These are phyloP conservation scores for Ustilaginoidea virens DNA, from an alignment of 2,329 filamentous ascomycete species.

Conservation along the genomic window DNA sequence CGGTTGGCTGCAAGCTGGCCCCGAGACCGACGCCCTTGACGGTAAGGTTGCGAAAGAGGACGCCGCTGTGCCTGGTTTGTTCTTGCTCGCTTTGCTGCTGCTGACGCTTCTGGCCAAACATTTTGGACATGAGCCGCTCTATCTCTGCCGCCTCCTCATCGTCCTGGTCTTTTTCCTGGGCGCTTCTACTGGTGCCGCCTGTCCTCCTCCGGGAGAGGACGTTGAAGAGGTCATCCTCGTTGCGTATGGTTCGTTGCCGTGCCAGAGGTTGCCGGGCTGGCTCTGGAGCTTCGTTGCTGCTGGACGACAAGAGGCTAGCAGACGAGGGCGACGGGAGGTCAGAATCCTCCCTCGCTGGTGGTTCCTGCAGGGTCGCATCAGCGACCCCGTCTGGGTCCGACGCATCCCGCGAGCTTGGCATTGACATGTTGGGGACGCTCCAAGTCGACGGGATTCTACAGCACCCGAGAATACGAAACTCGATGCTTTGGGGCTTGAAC, in stretches of 20 bases:
- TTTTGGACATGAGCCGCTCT: conserved; percentile 48
- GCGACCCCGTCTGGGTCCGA: too few species aligned
- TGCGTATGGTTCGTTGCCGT: conserved; percentile 14
- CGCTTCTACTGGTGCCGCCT: conserved; percentile 11
- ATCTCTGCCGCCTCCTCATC: conserved; percentile 34
- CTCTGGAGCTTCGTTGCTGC: neutral
- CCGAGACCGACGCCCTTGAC: conserved; percentile 56
- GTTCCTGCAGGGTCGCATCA: too few species aligned
- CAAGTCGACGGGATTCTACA: too few species aligned
- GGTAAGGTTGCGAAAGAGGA: conserved; percentile 54
- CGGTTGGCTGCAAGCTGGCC: conserved; percentile 33
- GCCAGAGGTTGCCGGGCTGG: conserved; percentile 6
- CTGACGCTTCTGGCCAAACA: conserved; percentile 52
- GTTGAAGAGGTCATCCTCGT: conserved; percentile 36
- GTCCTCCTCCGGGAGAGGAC: conserved; percentile 33
- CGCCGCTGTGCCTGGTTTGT: conserved; percentile 51
- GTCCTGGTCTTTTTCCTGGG: conserved; percentile 21
- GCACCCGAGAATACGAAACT: too few species aligned
- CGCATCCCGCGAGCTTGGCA: too few species aligned
- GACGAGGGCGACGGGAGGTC: too few species aligned
- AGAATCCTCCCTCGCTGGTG: too few species aligned
- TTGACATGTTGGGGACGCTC: too few species aligned
- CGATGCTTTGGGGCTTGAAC: too few species aligned
- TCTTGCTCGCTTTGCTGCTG: conserved; percentile 53
- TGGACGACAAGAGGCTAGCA: neutral